Conservation (phyloP, 768 basidiomycete genomes). For the Panellus pusillus region DNA sequence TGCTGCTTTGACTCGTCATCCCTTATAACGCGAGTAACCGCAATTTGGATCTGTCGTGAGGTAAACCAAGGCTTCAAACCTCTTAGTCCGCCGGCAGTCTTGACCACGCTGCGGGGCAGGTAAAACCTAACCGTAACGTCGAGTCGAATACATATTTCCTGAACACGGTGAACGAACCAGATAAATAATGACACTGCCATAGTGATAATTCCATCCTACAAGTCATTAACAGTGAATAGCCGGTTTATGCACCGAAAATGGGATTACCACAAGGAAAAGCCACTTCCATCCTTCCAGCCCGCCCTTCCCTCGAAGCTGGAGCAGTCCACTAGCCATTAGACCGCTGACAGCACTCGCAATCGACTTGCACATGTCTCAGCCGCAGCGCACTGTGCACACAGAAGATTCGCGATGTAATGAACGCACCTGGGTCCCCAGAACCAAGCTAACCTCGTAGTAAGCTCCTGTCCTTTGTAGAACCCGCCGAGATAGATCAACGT, state of each 20-base stretch:
- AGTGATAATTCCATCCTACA: slow-evolving; percentile 36
- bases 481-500: slow-evolving; percentile 43
- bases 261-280: slow-evolving; percentile 34
- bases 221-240: background rate
- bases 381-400: background rate
- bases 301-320: slow-evolving; percentile 34
- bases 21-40: slow-evolving; percentile 35
- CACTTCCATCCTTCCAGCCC: slow-evolving; percentile 44
- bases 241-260: too few relatives aligned
- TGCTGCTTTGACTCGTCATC: slow-evolving; percentile 39
- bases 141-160: background rate
- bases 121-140: slow-evolving; percentile 32
- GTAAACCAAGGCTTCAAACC: slow-evolving; percentile 39
- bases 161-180: slow-evolving; percentile 25
- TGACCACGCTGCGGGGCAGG: slow-evolving; percentile 30
- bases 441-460: slow-evolving; percentile 40
- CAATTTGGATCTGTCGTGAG: slow-evolving; percentile 34
- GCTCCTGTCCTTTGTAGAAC: slow-evolving; percentile 45
- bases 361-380: slow-evolving; percentile 2
- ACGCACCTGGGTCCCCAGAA: slow-evolving; percentile 41
- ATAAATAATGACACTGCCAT: slow-evolving; percentile 33
- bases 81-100: slow-evolving; percentile 32
- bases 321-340: slow-evolving; percentile 40
- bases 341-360: slow-evolving; percentile 42
- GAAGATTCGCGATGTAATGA: background rate